Base-by-base conservation (phyloP, 768 basidiomycete species). In the Phylloporus sp. region DNA sequence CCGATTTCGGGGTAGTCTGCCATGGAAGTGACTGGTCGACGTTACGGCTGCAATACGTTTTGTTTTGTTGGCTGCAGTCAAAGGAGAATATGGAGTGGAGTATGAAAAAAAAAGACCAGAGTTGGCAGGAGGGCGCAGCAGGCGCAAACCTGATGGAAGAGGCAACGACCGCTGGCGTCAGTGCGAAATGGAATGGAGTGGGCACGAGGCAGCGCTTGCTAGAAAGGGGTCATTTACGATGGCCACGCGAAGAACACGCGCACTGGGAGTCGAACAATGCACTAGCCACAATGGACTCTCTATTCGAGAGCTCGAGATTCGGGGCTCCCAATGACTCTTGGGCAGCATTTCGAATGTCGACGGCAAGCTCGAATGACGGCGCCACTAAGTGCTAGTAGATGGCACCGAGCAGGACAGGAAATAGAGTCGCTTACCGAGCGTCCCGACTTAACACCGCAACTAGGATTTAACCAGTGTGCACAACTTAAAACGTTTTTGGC, bases 131-230 rank as follows among this genome's bases (percentile, higher is more conserved):
- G 24, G 27, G 43, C 57, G 45, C 51, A 56, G 59, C 60, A 62
- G 50, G 49, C 57, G 57, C 40, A 59, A 59, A 42, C 49, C 23
- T 53, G 48, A 59, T 62, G 53, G 59, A 41, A 45, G 39, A 45
- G 49, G 60, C 47, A 53, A 59, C 32, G 48, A 21, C 42, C 50
- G 44, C 32, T 52, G 42, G 31, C 28, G 40, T 22, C 49, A 47
- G 44, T 42, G 32, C 56, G 32, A 48, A 56, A 56, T 48, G 32
- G 43, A 58, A 60, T 42, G 54, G 40, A 44, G 49, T 36, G 21
- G 28, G 51, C 64, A 65, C 61, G 64, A 67, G 64, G 64, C 65
- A 45, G 53, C 59, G 55, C 52, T n/a, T n/a, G n/a, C n/a, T 34
- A 42, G 49, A 65, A 64, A 55, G 55, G 55, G 52, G 60, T 24